Conservation (phyloP, 768 basidiomycete species). For the Mycena vulgaris region DNA sequence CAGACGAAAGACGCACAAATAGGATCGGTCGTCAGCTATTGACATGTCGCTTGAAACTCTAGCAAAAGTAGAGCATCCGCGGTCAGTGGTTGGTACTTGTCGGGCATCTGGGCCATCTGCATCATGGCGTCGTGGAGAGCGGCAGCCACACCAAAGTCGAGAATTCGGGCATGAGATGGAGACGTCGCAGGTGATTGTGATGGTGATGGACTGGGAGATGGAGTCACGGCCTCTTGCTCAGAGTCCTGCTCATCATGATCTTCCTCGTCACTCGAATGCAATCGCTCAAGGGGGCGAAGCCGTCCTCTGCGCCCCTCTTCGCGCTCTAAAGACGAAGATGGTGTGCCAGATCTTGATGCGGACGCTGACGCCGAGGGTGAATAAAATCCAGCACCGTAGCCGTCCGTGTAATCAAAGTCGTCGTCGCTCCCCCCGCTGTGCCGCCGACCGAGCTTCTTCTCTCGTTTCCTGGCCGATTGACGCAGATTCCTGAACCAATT, state of each 20-base stretch:
- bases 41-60: slow-evolving; percentile 33
- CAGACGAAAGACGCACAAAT: slow-evolving; percentile 16
- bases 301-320: slow-evolving; percentile 16
- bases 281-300: slow-evolving; percentile 6
- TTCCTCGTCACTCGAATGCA: slow-evolving; percentile 34
- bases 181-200: slow-evolving; percentile 30
- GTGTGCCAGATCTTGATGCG: slow-evolving; percentile 32
- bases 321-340: slow-evolving; percentile 23
- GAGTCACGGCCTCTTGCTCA: slow-evolving; percentile 37
- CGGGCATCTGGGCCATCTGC: slow-evolving; percentile 14
- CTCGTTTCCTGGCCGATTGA: slow-evolving; percentile 83
- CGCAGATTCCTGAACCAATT: slow-evolving; percentile 92
- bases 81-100: neutral
- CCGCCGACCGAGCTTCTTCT: slow-evolving; percentile 57
- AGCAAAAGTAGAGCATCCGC: slow-evolving; percentile 35
- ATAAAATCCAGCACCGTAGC: slow-evolving; percentile 29
- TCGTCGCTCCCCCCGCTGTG: slow-evolving; percentile 65
- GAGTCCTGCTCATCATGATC: slow-evolving; percentile 34
- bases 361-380: slow-evolving; percentile 31
- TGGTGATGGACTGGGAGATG: slow-evolving; percentile 28
- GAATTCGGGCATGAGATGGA: slow-evolving; percentile 27
- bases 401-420: slow-evolving; percentile 51
- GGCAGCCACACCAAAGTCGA: slow-evolving; percentile 23
- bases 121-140: slow-evolving; percentile 32
- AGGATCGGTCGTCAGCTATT: neutral